Evolutionary conservation across 1,139 yeast genomes (phyloP).

Genomic region (Yamadazyma membranifaciens): DNA sequence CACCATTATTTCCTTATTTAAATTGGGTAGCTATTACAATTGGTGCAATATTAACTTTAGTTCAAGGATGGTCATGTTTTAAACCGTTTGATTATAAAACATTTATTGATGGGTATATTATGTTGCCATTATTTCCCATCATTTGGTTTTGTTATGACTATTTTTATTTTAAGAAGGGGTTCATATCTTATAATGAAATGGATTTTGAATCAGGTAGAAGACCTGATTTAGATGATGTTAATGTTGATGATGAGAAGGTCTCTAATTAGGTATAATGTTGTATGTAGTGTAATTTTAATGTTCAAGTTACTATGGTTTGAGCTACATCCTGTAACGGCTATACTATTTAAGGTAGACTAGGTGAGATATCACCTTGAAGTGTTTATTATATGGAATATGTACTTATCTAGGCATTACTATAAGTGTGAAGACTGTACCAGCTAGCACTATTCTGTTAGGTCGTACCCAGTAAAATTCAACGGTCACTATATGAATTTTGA

Average conservation of each 20-base stretch:
- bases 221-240: slow-evolving; percentile 8
- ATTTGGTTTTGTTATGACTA: slow-evolving; percentile 9
- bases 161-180: slow-evolving; percentile 5
- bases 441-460: too few species aligned
- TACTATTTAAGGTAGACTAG: too few species aligned
- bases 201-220: slow-evolving; percentile 8
- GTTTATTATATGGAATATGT: too few species aligned
- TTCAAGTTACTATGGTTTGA: too few species aligned
- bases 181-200: slow-evolving; percentile 7
- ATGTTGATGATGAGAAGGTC: too few species aligned
- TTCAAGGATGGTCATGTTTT: slow-evolving; percentile 53
- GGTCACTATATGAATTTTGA: too few species aligned
- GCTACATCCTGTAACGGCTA: too few species aligned
- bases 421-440: too few species aligned
- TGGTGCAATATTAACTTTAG: slow-evolving; percentile 33
- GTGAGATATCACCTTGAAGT: too few species aligned
- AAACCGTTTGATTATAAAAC: slow-evolving; percentile 41
- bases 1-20: slow-evolving; percentile 34
- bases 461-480: too few species aligned
- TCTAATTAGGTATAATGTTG: slow-evolving; percentile 1
- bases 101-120: slow-evolving; percentile 38
- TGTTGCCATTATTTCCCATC: slow-evolving; percentile 28
- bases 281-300: background rate
- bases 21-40: slow-evolving; percentile 23
- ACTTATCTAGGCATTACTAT: too few species aligned